Conservation (phyloP, 768 basidiomycete genomes). For the Strobilomyces dryophilus region DNA sequence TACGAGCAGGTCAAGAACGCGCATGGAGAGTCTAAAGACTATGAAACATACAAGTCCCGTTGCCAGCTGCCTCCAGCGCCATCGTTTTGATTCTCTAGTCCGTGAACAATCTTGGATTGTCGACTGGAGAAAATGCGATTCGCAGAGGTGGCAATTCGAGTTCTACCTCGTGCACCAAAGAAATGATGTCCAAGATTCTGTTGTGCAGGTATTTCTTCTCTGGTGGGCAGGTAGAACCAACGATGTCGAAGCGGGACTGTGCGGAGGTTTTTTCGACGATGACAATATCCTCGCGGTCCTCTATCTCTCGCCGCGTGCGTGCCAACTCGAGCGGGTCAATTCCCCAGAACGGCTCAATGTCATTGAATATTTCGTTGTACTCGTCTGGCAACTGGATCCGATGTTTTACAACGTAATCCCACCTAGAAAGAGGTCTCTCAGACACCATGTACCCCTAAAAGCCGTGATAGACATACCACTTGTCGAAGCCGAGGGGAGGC, state of each 20-base stretch:
- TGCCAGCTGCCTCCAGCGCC: conserved; percentile 25
- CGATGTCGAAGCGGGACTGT: conserved; percentile 11
- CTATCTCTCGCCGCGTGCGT: no score
- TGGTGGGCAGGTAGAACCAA: conserved; percentile 11
- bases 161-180: conserved; percentile 26
- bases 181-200: conserved; percentile 14
- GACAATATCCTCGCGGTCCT: no score
- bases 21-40: background rate
- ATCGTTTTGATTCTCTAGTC: conserved; percentile 22
- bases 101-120: conserved; percentile 28
- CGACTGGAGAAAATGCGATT: conserved; percentile 27
- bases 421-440: no score
- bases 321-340: no score
- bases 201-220: background rate
- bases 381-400: no score
- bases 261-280: no score
- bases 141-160: conserved; percentile 31
- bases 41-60: conserved; percentile 22
- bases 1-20: background rate
- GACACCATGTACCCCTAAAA: no score
- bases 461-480: no score
- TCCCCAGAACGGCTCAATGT: no score
- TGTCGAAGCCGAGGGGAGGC: no score
- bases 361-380: no score
- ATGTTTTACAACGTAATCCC: no score